Evolutionary conservation across 129 eudicot genomes (phyloP).

Genomic region (Silybum marianum): DNA sequence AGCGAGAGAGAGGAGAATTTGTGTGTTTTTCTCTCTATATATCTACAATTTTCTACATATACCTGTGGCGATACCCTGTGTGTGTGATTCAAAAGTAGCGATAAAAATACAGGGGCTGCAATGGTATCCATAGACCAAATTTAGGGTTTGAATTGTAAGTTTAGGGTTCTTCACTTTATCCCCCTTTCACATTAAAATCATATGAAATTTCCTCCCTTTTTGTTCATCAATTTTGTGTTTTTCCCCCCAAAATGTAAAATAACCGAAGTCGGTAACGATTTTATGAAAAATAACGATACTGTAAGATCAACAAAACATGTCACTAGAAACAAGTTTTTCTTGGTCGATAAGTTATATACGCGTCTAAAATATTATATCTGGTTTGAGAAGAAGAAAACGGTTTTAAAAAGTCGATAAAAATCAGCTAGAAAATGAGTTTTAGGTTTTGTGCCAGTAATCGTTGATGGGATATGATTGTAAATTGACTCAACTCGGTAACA

Average conservation of each 20-base stretch:
- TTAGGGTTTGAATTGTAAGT: conserved; percentile 27
- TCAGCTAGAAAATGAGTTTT: neutral
- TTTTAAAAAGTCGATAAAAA: too few species aligned
- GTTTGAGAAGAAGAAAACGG: neutral
- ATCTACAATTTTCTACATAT: conserved; percentile 13
- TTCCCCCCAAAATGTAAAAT: neutral
- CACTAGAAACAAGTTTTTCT: neutral
- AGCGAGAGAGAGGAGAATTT: conserved; percentile 29
- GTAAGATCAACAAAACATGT: neutral
- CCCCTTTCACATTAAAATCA: conserved; percentile 14
- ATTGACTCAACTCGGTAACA: neutral
- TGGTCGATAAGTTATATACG: neutral
- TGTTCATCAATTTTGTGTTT: neutral
- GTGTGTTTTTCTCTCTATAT: conserved; percentile 21
- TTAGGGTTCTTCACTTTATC: neutral
- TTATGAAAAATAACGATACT: neutral
- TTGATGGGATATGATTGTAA: neutral
- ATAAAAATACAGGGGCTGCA: conserved; percentile 26
- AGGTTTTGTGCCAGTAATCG: neutral
- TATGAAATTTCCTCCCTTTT: neutral
- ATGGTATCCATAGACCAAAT: neutral
- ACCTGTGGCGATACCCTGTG: conserved; percentile 28
- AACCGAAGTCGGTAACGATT: neutral
- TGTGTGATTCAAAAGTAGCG: conserved; percentile 36
- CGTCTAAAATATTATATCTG: too few species aligned